Evolutionary conservation across 140 eudicot species (phyloP), one percentile per base, ranked within the genome.

Genomic region (Anethum foeniculum): DNA sequence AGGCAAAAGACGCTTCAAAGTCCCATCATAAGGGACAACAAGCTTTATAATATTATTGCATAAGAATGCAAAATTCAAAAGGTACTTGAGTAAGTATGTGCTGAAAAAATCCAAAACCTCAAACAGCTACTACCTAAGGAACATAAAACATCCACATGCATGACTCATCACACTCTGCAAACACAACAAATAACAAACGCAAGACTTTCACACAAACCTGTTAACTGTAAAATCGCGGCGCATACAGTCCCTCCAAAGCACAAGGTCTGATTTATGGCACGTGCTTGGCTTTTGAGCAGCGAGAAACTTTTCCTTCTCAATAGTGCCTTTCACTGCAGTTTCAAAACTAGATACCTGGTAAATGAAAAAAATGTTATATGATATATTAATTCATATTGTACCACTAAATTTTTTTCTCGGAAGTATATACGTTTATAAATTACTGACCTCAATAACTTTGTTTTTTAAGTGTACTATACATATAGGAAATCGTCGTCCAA

Each of bases 161-260:
- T 47, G 64, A 43, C 30, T 18, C 30, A 14, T 23, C 54, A 41
- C 23, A 67, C 58, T 41, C 36, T 39, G 34, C 56, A 41, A 41
- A 41, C 30, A 23, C 56, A 39, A 5, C 52, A 72, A 23, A 23
- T n/a, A 7, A 71, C 23, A 39, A n/a, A n/a, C 77, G 19, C 38
- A 34, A 34, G 38, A 34, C 52, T 65, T 65, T 2, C 3, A 44
- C 58, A 74, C 58, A 74, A 44, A 95, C 97, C 99, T 90, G 87
- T 95, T 95, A 75, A 95, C 82, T 6, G 97, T 95, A 72, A 95
- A 95, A 90, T 95, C 99, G 56, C 97, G 96, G 60, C 71, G 85
- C 96, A 88, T 87, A 83, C 86, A 84, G 77, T 95, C 80, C 71
- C 74, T 89, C 99, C 99, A 95, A 56, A 81, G 92, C 71, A 81